Base-by-base conservation (phyloP, 1,139 yeast species). In the Lodderomyces orthopsilosis region DNA sequence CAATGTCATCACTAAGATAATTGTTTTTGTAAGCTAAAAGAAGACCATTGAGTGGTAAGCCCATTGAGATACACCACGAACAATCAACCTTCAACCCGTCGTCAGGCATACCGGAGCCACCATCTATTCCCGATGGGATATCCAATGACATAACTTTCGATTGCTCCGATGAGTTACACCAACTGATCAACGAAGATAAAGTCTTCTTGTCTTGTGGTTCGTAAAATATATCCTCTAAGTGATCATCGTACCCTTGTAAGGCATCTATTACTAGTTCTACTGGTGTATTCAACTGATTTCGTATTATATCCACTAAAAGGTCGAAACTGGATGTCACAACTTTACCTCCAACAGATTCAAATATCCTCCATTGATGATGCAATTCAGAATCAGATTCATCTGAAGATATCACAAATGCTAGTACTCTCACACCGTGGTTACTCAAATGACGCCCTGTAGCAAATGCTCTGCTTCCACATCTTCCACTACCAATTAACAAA, bases 101-200 rank as follows among this genome's bases (percentile, higher is more conserved):
- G 34, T 68, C 69, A 47, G 59, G 59, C 2, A 66, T 57, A 7
- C 96, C 96, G 0, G 94, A 82, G 4, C 95, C 88, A 7, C 94
- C 85, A 56, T 89, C 96, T 35, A 86, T 70, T 6, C 96, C 96
- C 0, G 91, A 77, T 2, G 96, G 94, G 27, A 87, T 78, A 55
- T 89, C 96, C 22, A 90, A 61, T 0, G 95, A 85, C 68, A 87
- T 66, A 12, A 83, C 66, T 40, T 79, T 75, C 7, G 75, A 66
- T 38, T 66, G 66, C 34, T 67, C 69, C 12, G 58, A 58, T 40
- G 67, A 68, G 51, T 85, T 85, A 48, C 86, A 79, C 96, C 96
- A 90, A 14, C 64, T 64, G 23, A 87, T 74, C 19, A 85, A 55
- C n/a, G 65, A 57, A 7, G 56, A 53, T n/a, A 79, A 76, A 4